phyloP scores from a whole-genome alignment of 257 asterid species.

The Craterostigma plantagineum region DNA sequence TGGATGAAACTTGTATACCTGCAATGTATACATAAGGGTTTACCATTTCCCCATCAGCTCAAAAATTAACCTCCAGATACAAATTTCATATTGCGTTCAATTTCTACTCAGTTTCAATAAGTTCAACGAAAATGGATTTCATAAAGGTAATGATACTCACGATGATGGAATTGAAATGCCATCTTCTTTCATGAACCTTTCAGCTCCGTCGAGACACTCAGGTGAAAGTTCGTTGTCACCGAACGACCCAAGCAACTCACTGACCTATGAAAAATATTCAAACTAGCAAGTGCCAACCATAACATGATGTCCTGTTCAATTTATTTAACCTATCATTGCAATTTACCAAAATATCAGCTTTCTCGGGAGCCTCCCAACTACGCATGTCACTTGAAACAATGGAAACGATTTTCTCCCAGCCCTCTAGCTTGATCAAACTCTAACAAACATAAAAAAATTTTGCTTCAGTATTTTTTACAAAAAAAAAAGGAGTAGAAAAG shows the following conservation, averaged over 20 bases:
- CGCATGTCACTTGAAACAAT: constrained; percentile 94
- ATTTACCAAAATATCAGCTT: constrained; percentile 94
- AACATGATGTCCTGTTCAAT: neutral
- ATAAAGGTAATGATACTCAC: constrained; percentile 19
- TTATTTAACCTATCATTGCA: constrained; percentile 1
- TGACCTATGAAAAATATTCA: constrained; percentile 70
- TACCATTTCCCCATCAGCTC: no score
- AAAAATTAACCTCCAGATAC: no score
- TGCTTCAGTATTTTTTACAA: constrained; percentile 2
- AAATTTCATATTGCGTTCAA: neutral
- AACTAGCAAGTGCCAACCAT: constrained; percentile 7
- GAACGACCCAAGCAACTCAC: constrained; percentile 94
- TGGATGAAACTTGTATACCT: constrained; percentile 95
- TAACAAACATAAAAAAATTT: constrained; percentile 16
- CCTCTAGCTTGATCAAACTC: constrained; percentile 93
- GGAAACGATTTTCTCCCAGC: constrained; percentile 75
- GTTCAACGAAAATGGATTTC: neutral
- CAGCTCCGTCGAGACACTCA: constrained; percentile 98
- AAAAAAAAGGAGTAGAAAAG: neutral
- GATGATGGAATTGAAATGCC: constrained; percentile 93
- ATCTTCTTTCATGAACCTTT: constrained; percentile 72
- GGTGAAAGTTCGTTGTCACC: constrained; percentile 99
- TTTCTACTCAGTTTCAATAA: constrained; percentile 3
- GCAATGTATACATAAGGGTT: constrained; percentile 17
- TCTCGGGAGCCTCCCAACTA: constrained; percentile 83